phyloP scores from a whole-genome alignment of 352 stramenopile genomes.

The Hyaloperonospora arabidopsidis region DNA sequence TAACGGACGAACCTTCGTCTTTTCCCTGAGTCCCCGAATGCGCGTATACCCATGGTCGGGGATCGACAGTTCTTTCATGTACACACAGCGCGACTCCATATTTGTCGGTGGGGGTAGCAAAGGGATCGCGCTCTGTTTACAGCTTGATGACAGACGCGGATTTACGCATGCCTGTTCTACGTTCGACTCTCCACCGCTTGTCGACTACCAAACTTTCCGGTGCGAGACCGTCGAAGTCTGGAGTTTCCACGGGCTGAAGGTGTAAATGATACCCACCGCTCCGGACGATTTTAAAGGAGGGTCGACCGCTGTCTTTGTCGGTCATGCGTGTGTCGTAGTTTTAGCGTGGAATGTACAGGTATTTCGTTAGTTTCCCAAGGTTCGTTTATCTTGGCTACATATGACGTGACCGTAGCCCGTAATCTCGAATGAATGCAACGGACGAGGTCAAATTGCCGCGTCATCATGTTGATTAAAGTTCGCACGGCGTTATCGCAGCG shows the following conservation, averaged over 20 bases:
- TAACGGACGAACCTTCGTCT: conserved; percentile 73
- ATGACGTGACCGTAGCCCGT: no score
- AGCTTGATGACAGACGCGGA: conserved; percentile 63
- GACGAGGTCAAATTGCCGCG: no score
- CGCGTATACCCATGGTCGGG: conserved; percentile 52
- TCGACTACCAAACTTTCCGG: conserved; percentile 42
- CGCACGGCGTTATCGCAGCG: no score
- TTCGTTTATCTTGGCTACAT: no score
- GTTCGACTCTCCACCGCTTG: conserved; percentile 53
- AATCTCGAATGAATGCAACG: no score
- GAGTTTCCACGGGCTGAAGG: conserved; percentile 60
- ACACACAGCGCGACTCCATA: conserved; percentile 40
- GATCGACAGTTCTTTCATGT: conserved; percentile 68
- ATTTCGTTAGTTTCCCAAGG: no score
- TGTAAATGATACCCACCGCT: conserved; percentile 27
- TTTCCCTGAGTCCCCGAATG: conserved; percentile 54
- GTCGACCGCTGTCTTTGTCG: no score
- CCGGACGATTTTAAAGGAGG: no score
- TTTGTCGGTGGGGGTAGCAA: conserved; percentile 61
- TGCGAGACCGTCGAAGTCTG: conserved; percentile 64
- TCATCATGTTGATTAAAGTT: no score
- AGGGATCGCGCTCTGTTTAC: conserved; percentile 59
- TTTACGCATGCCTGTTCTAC: conserved; percentile 59
- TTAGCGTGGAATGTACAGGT: no score
- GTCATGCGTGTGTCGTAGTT: no score